Base-by-base conservation (phyloP, 495 filamentous ascomycete genomes). In the Lepraria neglecta region DNA sequence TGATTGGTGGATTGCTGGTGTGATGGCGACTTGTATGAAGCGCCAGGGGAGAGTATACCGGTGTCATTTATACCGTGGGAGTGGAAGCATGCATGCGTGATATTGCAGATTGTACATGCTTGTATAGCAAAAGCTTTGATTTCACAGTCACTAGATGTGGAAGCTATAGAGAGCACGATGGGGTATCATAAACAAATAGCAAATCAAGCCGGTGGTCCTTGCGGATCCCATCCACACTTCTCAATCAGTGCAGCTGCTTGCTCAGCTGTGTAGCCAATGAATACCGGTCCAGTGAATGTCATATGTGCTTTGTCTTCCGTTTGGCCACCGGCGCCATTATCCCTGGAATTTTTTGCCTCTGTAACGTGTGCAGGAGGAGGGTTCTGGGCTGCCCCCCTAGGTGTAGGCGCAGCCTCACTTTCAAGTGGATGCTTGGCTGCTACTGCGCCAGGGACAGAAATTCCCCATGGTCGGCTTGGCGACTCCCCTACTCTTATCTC, bases 401-500 rank as follows among this genome's bases (percentile, higher is more conserved):
- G 35, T 52, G 59, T 55, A 15, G 38, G 40, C 19, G 24, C 42
- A 31, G 40, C 50, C 42, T 43, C 40, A 17, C 21, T 55, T 42
- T 61, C n/a, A 27, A 5, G 64, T 4, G 58, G 66, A 52, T 62
- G 67, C 58, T 17, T 59, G 30, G n/a, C 33, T n/a, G 55, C 68
- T 58, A 61, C 58, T 28, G 75, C 72, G 14, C 80, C 67, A 0
- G 89, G 91, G 1, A 96, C 86, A 19, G 80, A 79, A 42, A 96
- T 92, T 3, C 91, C 91, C 91, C 91, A 96, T 31, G 91, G 91
- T 30, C 91, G 80, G 69, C 87, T 92, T 40, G 91, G 91, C 38
- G 88, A 92, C 70, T 96, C 91, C 19, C 91, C 91, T 28, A 96
- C 82, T 7, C 91, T 78, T 15, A 96, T 81, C 62, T 95, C 91